Percentiles rank a stretch among this genome's conserved stretches.
Evolutionary conservation across 2,329 filamentous ascomycete species (phyloP).

Genomic region (Apiospora hydei): DNA sequence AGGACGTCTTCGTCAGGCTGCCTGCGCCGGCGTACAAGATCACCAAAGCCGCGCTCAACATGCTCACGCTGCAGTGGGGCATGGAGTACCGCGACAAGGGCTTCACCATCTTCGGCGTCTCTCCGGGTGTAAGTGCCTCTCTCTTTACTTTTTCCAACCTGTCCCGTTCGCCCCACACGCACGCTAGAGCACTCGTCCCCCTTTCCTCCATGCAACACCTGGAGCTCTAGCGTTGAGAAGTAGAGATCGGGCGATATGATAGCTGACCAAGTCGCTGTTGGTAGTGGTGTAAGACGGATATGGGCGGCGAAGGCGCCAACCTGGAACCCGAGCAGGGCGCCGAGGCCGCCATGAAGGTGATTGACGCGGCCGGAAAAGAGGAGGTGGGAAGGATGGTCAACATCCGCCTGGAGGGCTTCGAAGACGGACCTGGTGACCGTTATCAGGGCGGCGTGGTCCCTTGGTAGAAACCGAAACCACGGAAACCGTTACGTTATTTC

Average conservation of each 20-base stretch:
- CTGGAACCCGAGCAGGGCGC: slow-evolving; percentile 49
- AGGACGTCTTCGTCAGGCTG: slow-evolving; percentile 39
- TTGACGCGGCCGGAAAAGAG: slow-evolving; percentile 41
- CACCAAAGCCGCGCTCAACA: slow-evolving; percentile 56
- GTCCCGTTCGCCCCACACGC: background rate
- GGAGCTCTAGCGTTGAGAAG: background rate
- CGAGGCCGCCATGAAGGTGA: slow-evolving; percentile 46
- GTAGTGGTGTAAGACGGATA: slow-evolving; percentile 55
- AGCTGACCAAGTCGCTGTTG: background rate
- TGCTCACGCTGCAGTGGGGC: slow-evolving; percentile 54
- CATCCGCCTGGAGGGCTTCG: slow-evolving; percentile 28
- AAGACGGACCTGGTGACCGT: background rate
- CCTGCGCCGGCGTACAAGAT: slow-evolving; percentile 41
- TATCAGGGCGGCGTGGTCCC: slow-evolving; percentile 1
- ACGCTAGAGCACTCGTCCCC: too few species aligned
- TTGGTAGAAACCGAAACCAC: background rate
- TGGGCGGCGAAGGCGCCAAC: slow-evolving; percentile 51
- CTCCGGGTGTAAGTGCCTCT: slow-evolving; percentile 50
- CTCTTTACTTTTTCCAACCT: background rate
- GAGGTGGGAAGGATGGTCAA: slow-evolving; percentile 45
- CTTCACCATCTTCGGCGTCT: slow-evolving; percentile 52
- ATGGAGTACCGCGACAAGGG: slow-evolving; percentile 48
- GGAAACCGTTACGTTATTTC: background rate
- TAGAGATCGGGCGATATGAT: background rate
- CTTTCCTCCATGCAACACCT: background rate